phyloP scores from a whole-genome alignment of 352 stramenopile species.

The Phytopythium vexans region DNA sequence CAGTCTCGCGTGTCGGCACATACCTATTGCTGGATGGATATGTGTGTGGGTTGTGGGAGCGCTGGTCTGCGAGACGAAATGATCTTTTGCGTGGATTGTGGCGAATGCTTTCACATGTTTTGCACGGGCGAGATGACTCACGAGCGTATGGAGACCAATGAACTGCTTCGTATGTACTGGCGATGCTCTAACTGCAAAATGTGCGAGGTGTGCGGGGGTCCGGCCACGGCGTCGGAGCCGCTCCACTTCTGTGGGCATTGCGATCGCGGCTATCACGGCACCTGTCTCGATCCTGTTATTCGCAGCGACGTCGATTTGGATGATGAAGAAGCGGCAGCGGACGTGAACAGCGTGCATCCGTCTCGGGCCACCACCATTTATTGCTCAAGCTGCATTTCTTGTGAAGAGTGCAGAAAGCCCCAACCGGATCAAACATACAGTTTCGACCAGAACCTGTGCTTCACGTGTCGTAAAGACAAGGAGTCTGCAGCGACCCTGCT shows the following conservation, averaged over 20 bases:
- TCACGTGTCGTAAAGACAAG: slow-evolving; percentile 54
- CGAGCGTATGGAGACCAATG: slow-evolving; percentile 25
- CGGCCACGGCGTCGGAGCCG: slow-evolving; percentile 23
- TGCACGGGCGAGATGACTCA: slow-evolving; percentile 63
- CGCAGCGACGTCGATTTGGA: slow-evolving; percentile 4
- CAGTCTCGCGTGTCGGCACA: slow-evolving; percentile 81
- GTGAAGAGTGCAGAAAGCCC: slow-evolving; percentile 42
- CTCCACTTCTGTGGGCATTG: slow-evolving; percentile 45
- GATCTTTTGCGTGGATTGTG: slow-evolving; percentile 96
- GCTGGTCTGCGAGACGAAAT: slow-evolving; percentile 75
- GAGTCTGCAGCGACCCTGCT: slow-evolving; percentile 45
- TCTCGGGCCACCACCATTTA: slow-evolving; percentile 27
- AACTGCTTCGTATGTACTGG: slow-evolving; percentile 80
- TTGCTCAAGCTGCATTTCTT: slow-evolving; percentile 66
- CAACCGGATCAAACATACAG: slow-evolving; percentile 60
- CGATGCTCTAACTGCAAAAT: slow-evolving; percentile 95
- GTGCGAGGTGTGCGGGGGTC: slow-evolving; percentile 90
- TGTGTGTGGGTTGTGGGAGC: slow-evolving; percentile 89
- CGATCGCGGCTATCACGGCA: slow-evolving; percentile 53
- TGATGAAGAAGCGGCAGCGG: slow-evolving; percentile 8
- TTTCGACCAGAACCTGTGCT: slow-evolving; percentile 49
- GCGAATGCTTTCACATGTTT: slow-evolving; percentile 94
- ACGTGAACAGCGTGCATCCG: slow-evolving; percentile 1
- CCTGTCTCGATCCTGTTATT: slow-evolving; percentile 44
- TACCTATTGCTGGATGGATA: slow-evolving; percentile 89